phyloP scores from a whole-genome alignment of 1,284 basidiomycete species.

The Marasmius fiardii region DNA sequence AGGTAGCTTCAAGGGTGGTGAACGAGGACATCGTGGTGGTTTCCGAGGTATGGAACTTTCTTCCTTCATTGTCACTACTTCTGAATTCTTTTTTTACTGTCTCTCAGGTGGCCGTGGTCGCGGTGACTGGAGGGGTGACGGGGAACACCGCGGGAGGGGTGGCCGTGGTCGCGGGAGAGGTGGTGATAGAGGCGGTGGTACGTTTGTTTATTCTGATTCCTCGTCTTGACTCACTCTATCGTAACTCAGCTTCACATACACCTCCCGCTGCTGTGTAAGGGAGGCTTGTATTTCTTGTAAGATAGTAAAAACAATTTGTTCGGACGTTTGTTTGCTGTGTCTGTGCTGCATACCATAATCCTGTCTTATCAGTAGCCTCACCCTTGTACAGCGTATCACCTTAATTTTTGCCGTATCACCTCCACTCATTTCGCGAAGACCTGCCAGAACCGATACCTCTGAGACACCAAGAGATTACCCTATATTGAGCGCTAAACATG shows the following conservation, averaged over 20 bases:
- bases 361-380: too few species aligned
- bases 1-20: conserved; percentile 35
- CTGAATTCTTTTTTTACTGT: background rate
- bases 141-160: conserved; percentile 28
- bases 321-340: background rate
- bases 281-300: too few species aligned
- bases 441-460: too few species aligned
- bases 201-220: conserved; percentile 6
- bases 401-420: too few species aligned
- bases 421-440: too few species aligned
- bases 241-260: background rate
- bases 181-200: conserved; percentile 22
- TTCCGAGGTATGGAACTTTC: conserved; percentile 7
- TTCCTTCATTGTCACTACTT: background rate
- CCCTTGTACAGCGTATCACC: too few species aligned
- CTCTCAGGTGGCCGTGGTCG: conserved; percentile 19
- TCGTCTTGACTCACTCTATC: background rate
- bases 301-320: background rate
- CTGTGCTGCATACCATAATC: too few species aligned
- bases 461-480: too few species aligned
- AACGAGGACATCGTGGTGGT: conserved; percentile 36
- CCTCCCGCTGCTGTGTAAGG: background rate
- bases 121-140: conserved; percentile 27
- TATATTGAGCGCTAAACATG: too few species aligned
- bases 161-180: conserved; percentile 27